A percentile compares a stretch with the other conserved stretches of the same genome.
Conservation (phyloP, 441 rosid genomes). For the Hura crepitans region DNA sequence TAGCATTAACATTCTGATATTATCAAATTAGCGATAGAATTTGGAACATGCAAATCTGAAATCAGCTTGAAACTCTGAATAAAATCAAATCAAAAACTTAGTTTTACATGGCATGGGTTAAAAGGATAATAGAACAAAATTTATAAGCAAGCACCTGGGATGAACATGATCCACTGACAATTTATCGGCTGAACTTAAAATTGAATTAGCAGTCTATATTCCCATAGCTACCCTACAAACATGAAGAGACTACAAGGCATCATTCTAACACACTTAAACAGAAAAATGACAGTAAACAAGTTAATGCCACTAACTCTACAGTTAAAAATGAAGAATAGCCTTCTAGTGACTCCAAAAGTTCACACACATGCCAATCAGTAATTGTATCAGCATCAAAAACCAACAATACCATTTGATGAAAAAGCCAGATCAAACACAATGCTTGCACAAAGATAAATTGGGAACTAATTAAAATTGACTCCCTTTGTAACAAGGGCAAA, state of each 20-base stretch:
- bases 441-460: not conserved
- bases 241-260: not conserved
- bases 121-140: not conserved
- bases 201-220: not conserved
- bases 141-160: not conserved
- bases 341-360: not conserved
- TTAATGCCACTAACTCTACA: not conserved
- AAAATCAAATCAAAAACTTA: not conserved
- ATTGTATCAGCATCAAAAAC: not conserved
- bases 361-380: not conserved
- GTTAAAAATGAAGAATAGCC: not conserved
- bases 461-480: not conserved
- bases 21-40: slow-evolving; percentile 1
- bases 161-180: not conserved
- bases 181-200: not conserved
- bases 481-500: not conserved
- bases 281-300: not conserved
- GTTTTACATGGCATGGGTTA: not conserved
- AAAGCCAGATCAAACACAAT: not conserved
- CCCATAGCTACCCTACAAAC: not conserved
- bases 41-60: slow-evolving; percentile 2
- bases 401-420: not conserved
- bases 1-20: not conserved
- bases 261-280: not conserved
- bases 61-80: slow-evolving; percentile 11